Evolutionary conservation across 2,329 filamentous ascomycete genomes (phyloP).

Genomic region (Teratosphaeria destructans): DNA sequence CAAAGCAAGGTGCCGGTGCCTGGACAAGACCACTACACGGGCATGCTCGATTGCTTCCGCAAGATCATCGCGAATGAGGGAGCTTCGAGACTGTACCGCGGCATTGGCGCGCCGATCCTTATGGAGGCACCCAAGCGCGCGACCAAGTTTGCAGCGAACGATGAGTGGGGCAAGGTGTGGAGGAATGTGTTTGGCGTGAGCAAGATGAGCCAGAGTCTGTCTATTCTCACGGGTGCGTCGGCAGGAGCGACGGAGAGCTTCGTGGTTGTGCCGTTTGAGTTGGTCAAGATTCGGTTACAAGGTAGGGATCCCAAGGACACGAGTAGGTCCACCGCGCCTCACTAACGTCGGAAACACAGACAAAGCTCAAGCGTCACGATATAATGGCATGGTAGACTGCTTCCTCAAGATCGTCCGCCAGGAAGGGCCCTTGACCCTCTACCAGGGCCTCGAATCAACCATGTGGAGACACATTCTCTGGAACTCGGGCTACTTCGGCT

Average conservation of each 20-base stretch:
- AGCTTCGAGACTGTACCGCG: slow-evolving; percentile 76
- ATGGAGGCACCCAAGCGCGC: slow-evolving; percentile 96
- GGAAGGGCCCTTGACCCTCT: slow-evolving; percentile 79
- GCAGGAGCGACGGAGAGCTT: slow-evolving; percentile 94
- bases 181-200: slow-evolving; percentile 70
- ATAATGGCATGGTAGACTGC: slow-evolving; percentile 71
- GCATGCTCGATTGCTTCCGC: slow-evolving; percentile 95
- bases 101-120: slow-evolving; percentile 88
- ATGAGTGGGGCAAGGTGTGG: slow-evolving; percentile 95
- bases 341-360: slow-evolving; percentile 28
- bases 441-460: slow-evolving; percentile 94
- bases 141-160: slow-evolving; percentile 98
- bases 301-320: slow-evolving; percentile 8
- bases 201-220: slow-evolving; percentile 86
- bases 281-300: slow-evolving; percentile 96
- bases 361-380: slow-evolving; percentile 81
- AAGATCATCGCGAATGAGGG: slow-evolving; percentile 97
- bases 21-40: slow-evolving; percentile 80
- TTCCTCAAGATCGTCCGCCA: slow-evolving; percentile 70
- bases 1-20: slow-evolving; percentile 52
- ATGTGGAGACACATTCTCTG: slow-evolving; percentile 91
- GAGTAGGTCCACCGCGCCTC: neutral
- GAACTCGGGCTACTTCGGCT: slow-evolving; percentile 96
- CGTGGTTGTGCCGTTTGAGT: slow-evolving; percentile 94
- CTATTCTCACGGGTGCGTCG: slow-evolving; percentile 84